A percentile compares a stretch with the other conserved stretches of the same genome.
Evolutionary conservation across 2,329 filamentous ascomycete genomes (phyloP).

Genomic region (Colletotrichum spinosum): DNA sequence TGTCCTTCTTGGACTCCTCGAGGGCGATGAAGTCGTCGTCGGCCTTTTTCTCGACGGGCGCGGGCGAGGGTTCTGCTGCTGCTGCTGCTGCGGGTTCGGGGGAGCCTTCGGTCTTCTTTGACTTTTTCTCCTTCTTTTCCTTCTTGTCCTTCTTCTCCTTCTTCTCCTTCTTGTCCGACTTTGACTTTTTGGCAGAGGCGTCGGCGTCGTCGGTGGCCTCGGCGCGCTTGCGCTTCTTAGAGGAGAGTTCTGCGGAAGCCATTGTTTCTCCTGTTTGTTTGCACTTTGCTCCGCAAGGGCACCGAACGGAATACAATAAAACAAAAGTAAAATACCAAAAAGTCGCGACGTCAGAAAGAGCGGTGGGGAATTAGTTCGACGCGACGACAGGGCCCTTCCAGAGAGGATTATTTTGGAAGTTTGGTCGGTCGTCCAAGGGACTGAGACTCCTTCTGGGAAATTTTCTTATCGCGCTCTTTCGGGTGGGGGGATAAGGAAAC

Average conservation of each 20-base stretch:
- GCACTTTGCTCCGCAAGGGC: not conserved
- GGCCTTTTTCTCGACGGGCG: not conserved
- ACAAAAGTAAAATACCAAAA: not conserved
- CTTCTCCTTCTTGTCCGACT: conserved; percentile 41
- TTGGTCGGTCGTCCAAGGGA: not conserved
- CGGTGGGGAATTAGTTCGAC: not conserved
- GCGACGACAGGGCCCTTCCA: not conserved
- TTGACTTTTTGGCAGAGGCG: conserved; percentile 40
- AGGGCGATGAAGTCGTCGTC: conserved; percentile 30
- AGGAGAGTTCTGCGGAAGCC: conserved; percentile 35
- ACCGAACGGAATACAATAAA: not conserved
- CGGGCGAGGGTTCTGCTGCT: not conserved
- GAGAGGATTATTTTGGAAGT: conserved; percentile 2
- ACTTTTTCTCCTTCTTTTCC: conserved; percentile 39
- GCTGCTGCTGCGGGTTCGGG: conserved; percentile 1
- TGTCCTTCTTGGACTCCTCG: conserved; percentile 39
- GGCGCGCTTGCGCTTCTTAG: conserved; percentile 42
- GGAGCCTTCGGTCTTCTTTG: not conserved
- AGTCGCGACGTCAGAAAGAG: not conserved
- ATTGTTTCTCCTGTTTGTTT: not conserved
- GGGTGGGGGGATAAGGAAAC: conserved; percentile 29
- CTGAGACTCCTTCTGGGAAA: conserved; percentile 3
- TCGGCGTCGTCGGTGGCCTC: conserved; percentile 37
- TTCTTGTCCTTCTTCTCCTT: conserved; percentile 40
- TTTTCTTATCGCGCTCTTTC: conserved; percentile 25